Percentiles rank a stretch among this genome's conserved stretches.
Evolutionary conservation across 2,329 filamentous ascomycete species (phyloP).

Genomic region (Rutstroemia sp.): DNA sequence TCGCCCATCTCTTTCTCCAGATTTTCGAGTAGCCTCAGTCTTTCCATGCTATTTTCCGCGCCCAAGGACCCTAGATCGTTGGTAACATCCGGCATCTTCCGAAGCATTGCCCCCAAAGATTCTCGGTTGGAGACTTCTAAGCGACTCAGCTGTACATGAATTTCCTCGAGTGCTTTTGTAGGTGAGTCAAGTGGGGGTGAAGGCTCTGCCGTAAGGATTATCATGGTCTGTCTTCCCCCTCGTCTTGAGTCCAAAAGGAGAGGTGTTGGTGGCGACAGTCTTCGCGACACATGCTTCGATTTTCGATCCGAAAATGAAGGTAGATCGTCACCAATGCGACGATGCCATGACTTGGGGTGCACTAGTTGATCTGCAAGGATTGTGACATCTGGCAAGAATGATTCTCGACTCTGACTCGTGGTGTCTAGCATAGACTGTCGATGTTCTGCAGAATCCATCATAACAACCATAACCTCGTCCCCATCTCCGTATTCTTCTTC

Average conservation of each 20-base stretch:
- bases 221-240: slow-evolving; percentile 35
- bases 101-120: slow-evolving; percentile 24
- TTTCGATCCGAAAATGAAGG: slow-evolving; percentile 51
- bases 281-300: slow-evolving; percentile 38
- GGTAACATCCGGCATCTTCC: slow-evolving; percentile 16
- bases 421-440: slow-evolving; percentile 19
- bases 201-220: slow-evolving; percentile 32
- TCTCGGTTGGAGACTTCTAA: slow-evolving; percentile 25
- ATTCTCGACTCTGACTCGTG: slow-evolving; percentile 20
- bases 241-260: slow-evolving; percentile 39
- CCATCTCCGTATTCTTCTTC: slow-evolving; percentile 17
- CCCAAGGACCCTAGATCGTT: neutral
- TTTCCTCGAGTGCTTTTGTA: slow-evolving; percentile 23
- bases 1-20: slow-evolving; percentile 55
- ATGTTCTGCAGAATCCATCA: slow-evolving; percentile 34
- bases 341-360: slow-evolving; percentile 38
- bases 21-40: slow-evolving; percentile 42
- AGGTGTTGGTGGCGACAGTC: slow-evolving; percentile 49
- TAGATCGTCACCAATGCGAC: slow-evolving; percentile 49
- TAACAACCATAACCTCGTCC: slow-evolving; percentile 37
- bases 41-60: slow-evolving; percentile 10
- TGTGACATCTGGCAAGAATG: slow-evolving; percentile 25
- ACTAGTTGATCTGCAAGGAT: neutral
- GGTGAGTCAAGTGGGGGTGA: slow-evolving; percentile 25
- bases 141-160: slow-evolving; percentile 27